phyloP scores from a whole-genome alignment of 2,329 filamentous ascomycete genomes.

The Colletotrichum siamense region DNA sequence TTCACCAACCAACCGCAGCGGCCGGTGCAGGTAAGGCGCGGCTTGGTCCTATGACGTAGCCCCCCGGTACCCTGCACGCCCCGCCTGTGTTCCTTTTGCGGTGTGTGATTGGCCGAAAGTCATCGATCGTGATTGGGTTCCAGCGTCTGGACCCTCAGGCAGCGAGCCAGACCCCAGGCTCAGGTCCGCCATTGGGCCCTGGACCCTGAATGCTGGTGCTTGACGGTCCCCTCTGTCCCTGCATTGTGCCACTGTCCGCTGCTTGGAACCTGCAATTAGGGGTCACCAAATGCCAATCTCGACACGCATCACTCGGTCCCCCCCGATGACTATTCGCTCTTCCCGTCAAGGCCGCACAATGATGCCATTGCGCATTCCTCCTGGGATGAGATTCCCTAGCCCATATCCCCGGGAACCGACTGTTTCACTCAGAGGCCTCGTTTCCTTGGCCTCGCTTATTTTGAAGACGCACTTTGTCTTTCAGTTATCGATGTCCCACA shows the following conservation, averaged over 20 bases:
- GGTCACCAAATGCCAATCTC: background rate
- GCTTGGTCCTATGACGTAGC: background rate
- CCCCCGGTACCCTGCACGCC: background rate
- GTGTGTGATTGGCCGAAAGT: background rate
- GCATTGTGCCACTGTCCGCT: background rate
- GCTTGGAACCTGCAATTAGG: background rate
- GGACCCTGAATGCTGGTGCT: constrained; percentile 3
- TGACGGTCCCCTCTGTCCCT: background rate
- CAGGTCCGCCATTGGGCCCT: background rate
- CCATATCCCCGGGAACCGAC: background rate
- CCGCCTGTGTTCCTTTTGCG: background rate
- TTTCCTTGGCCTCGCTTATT: background rate
- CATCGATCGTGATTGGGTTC: background rate
- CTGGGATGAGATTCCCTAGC: background rate
- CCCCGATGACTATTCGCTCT: background rate
- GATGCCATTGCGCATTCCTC: background rate
- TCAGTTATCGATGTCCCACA: background rate
- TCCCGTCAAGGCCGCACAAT: background rate
- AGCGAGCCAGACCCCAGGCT: background rate
- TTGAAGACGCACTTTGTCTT: background rate
- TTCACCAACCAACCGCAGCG: background rate
- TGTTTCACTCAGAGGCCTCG: background rate
- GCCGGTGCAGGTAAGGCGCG: background rate
- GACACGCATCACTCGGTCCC: background rate
- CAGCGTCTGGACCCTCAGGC: background rate